Conservation (phyloP, 345 rosid species). For the Lenwebbia sp. region DNA sequence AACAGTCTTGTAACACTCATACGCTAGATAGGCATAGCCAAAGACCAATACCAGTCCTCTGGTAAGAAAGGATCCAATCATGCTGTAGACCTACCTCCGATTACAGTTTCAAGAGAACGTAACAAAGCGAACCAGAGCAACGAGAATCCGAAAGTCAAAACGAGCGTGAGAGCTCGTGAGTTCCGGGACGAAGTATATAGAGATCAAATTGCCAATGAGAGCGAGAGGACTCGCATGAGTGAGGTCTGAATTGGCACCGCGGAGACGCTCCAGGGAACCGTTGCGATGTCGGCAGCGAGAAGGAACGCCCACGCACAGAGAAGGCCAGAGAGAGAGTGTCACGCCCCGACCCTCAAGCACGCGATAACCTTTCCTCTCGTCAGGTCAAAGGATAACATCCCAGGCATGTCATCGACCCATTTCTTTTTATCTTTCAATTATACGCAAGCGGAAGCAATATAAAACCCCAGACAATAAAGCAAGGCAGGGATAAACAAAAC, state of each 20-base stretch:
- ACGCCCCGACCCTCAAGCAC: too few relatives aligned
- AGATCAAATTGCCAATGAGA: neutral
- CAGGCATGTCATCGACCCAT: too few relatives aligned
- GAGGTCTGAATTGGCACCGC: neutral
- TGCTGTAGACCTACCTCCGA: too few relatives aligned
- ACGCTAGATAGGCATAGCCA: conserved; percentile 60
- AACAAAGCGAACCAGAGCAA: neutral
- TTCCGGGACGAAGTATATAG: neutral
- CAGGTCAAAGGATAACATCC: too few relatives aligned
- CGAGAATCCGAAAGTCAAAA: neutral
- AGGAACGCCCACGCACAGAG: neutral
- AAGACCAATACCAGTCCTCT: too few relatives aligned
- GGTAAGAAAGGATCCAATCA: too few relatives aligned
- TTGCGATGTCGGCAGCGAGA: neutral
- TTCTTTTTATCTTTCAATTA: too few relatives aligned
- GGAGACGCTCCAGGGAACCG: neutral
- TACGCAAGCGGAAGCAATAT: too few relatives aligned
- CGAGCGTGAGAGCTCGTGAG: neutral
- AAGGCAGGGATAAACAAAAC: too few relatives aligned
- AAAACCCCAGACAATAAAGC: too few relatives aligned
- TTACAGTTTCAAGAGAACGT: neutral
- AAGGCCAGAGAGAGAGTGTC: neutral
- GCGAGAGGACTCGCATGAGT: neutral
- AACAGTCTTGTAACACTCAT: conserved; percentile 54
- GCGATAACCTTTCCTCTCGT: too few relatives aligned